Evolutionary conservation across 2,329 filamentous ascomycete species (phyloP).

Genomic region (Calonectria leucothoes): DNA sequence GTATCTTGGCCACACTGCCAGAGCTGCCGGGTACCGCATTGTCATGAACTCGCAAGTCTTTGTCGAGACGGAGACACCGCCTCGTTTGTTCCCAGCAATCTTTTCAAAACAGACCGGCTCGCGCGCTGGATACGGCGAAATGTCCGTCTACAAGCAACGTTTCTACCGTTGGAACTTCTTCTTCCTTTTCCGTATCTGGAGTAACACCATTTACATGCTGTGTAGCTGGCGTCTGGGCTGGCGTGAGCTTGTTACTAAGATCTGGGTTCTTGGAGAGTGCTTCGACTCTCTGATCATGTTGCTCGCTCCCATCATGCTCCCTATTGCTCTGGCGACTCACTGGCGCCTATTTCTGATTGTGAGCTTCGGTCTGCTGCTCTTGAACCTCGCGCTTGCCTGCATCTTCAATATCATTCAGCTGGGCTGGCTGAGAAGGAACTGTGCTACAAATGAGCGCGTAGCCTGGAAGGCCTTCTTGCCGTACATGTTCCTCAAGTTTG

Average conservation of each 20-base stretch:
- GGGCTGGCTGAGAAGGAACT: not conserved
- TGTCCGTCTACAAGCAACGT: slow-evolving; percentile 26
- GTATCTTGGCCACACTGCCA: slow-evolving; percentile 24
- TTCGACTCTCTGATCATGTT: not conserved
- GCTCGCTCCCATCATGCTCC: not conserved
- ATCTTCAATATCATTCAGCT: not conserved
- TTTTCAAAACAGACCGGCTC: slow-evolving; percentile 14
- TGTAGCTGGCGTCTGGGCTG: slow-evolving; percentile 20
- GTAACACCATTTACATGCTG: slow-evolving; percentile 19
- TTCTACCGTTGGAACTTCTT: slow-evolving; percentile 29
- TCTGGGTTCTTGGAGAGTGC: slow-evolving; percentile 22
- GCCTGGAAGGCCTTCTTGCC: not conserved
- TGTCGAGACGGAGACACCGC: slow-evolving; percentile 25
- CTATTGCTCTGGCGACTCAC: not conserved
- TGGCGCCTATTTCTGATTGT: not conserved
- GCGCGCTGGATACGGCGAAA: slow-evolving; percentile 23
- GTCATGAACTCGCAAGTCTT: slow-evolving; percentile 27
- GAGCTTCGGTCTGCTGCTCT: not conserved
- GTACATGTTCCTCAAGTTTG: not conserved
- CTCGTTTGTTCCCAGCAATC: slow-evolving; percentile 4
- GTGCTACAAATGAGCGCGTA: not conserved
- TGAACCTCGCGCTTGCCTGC: not conserved
- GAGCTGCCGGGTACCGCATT: slow-evolving; percentile 19
- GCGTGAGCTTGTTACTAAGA: slow-evolving; percentile 18
- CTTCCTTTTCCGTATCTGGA: slow-evolving; percentile 22